phyloP scores from a whole-genome alignment of 768 basidiomycete genomes.

The Gloeopeniophorella convolvens region DNA sequence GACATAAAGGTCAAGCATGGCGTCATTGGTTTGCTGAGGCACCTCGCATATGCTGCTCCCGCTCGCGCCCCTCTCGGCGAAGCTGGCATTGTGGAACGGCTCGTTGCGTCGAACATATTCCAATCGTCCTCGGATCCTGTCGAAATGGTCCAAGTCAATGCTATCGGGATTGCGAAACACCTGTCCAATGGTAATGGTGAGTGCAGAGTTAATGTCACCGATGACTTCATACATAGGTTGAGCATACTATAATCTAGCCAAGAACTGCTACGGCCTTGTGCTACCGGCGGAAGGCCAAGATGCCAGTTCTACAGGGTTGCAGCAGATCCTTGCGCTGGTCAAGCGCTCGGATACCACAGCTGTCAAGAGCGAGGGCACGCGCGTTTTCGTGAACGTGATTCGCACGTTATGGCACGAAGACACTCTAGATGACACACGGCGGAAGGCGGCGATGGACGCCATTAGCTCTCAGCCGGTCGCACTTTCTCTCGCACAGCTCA shows the following conservation, averaged over 20 bases:
- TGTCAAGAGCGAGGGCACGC: slow-evolving; percentile 84
- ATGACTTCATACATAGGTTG: neutral
- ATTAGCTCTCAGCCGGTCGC: slow-evolving; percentile 51
- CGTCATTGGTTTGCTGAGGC: slow-evolving; percentile 78
- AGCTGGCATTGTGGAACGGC: slow-evolving; percentile 54
- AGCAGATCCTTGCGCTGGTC: slow-evolving; percentile 67
- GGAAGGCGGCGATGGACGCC: slow-evolving; percentile 45
- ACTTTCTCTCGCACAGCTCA: slow-evolving; percentile 58
- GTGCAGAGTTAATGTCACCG: slow-evolving; percentile 22
- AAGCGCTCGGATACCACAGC: slow-evolving; percentile 75
- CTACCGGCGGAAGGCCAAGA: slow-evolving; percentile 34
- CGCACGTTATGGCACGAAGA: slow-evolving; percentile 68
- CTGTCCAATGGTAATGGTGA: slow-evolving; percentile 72
- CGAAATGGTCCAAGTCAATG: slow-evolving; percentile 80
- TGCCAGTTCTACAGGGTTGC: slow-evolving; percentile 43
- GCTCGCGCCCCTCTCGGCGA: slow-evolving; percentile 57
- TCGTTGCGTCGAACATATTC: slow-evolving; percentile 64
- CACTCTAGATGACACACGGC: slow-evolving; percentile 40
- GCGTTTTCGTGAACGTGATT: slow-evolving; percentile 80
- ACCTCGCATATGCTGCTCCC: slow-evolving; percentile 58
- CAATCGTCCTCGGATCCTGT: slow-evolving; percentile 71
- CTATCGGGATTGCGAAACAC: slow-evolving; percentile 86
- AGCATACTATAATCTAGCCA: slow-evolving; percentile 27
- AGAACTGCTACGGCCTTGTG: slow-evolving; percentile 46
- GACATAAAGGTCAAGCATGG: slow-evolving; percentile 89